These are phyloP conservation scores for Aspergillus pseudoterreus DNA, from an alignment of 2,329 filamentous ascomycete species.

Conservation along the genomic window DNA sequence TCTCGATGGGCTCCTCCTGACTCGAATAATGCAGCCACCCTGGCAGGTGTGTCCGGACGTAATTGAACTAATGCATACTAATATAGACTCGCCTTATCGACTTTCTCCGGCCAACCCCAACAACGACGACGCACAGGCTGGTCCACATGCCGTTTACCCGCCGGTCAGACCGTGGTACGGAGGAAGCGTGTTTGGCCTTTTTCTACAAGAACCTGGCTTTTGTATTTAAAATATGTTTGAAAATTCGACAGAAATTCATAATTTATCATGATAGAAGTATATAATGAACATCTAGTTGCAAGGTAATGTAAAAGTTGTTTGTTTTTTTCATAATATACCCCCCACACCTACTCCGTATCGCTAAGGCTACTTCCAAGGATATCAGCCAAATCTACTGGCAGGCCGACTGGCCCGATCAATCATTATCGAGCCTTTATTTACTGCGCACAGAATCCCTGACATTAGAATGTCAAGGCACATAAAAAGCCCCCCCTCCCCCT, in stretches of 20 bases:
- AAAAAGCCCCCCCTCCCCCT: neutral
- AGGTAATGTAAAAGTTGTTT: too few species aligned
- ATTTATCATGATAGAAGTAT: too few species aligned
- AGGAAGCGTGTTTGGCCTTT: too few species aligned
- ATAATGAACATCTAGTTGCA: too few species aligned
- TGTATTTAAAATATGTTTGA: too few species aligned
- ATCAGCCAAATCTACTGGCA: neutral
- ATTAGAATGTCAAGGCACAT: neutral
- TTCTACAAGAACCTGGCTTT: too few species aligned
- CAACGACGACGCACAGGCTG: neutral
- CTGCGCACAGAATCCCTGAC: neutral
- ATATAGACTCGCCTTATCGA: neutral
- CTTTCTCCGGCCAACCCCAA: neutral
- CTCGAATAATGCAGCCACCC: neutral
- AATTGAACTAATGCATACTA: neutral
- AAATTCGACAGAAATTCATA: too few species aligned
- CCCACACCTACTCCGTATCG: too few species aligned
- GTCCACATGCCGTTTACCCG: too few species aligned
- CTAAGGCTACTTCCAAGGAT: neutral
- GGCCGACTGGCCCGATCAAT: neutral
- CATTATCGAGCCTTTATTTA: neutral
- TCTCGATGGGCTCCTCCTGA: neutral
- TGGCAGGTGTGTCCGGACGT: neutral
- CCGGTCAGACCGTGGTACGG: too few species aligned
- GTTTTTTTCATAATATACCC: too few species aligned